Percentiles rank a stretch among this genome's conserved stretches.
Evolutionary conservation across 768 basidiomycete genomes (phyloP).

Genomic region (Jaapia argillacea): DNA sequence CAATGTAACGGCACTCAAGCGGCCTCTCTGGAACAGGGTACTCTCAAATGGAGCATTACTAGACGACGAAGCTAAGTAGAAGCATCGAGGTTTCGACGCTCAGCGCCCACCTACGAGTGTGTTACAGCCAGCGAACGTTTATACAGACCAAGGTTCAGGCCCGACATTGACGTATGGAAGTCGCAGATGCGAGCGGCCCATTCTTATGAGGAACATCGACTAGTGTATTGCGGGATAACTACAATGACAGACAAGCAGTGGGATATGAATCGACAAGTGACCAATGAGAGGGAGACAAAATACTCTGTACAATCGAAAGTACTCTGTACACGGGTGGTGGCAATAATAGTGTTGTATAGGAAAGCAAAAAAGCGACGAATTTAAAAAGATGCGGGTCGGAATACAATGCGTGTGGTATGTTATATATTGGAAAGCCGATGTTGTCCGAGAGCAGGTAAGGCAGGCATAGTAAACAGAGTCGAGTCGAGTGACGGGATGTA

Average conservation of each 20-base stretch:
- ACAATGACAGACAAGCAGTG: constrained; percentile 59
- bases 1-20: too few species aligned
- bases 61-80: too few species aligned
- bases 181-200: too few species aligned
- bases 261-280: constrained; percentile 59
- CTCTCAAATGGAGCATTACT: too few species aligned
- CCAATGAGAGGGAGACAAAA: constrained; percentile 27
- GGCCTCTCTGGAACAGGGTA: too few species aligned
- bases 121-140: too few species aligned
- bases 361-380: constrained; percentile 16
- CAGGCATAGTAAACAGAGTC: constrained; percentile 9
- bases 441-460: constrained; percentile 1
- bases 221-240: constrained; percentile 38
- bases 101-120: too few species aligned
- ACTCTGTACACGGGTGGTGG: constrained; percentile 40
- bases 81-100: too few species aligned
- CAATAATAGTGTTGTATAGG: constrained; percentile 37
- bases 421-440: constrained; percentile 14
- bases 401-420: constrained; percentile 59
- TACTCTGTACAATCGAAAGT: constrained; percentile 48
- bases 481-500: constrained; percentile 14
- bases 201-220: background rate
- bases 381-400: constrained; percentile 49
- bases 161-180: too few species aligned
- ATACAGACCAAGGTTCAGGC: too few species aligned